phyloP scores from a whole-genome alignment of 148 eudicot species.

The Rhododendron henanense region DNA sequence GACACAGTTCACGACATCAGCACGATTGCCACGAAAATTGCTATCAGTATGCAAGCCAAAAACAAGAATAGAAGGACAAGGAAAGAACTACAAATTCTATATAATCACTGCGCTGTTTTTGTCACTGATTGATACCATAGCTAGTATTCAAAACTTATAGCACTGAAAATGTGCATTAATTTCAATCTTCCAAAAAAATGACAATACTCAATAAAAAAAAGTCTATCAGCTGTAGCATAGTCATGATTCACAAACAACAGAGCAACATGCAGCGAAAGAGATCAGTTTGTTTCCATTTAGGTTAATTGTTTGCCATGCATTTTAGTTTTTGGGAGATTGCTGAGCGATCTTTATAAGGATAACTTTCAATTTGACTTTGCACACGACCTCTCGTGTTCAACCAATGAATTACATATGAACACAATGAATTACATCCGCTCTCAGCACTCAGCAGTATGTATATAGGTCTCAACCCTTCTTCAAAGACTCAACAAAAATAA shows the following conservation, averaged over 20 bases:
- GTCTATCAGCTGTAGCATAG: not conserved
- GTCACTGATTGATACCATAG: not conserved
- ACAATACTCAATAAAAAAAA: not conserved
- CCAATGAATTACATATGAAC: not conserved
- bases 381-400: not conserved
- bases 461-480: not conserved
- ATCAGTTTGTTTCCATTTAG: not conserved
- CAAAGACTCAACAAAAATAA: not conserved
- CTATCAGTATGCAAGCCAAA: not conserved
- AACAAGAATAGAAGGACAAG: not conserved
- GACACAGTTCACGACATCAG: not conserved
- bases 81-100: not conserved
- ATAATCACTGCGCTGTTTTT: not conserved
- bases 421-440: too few relatives aligned
- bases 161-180: not conserved
- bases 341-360: not conserved
- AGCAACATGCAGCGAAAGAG: not conserved
- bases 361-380: not conserved
- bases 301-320: not conserved
- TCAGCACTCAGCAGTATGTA: not conserved
- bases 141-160: not conserved
- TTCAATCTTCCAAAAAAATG: not conserved
- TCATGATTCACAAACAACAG: not conserved
- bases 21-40: not conserved
- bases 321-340: not conserved